Base-by-base conservation (phyloP, 2,329 filamentous ascomycete genomes). In the Colletotrichum truncatum region DNA sequence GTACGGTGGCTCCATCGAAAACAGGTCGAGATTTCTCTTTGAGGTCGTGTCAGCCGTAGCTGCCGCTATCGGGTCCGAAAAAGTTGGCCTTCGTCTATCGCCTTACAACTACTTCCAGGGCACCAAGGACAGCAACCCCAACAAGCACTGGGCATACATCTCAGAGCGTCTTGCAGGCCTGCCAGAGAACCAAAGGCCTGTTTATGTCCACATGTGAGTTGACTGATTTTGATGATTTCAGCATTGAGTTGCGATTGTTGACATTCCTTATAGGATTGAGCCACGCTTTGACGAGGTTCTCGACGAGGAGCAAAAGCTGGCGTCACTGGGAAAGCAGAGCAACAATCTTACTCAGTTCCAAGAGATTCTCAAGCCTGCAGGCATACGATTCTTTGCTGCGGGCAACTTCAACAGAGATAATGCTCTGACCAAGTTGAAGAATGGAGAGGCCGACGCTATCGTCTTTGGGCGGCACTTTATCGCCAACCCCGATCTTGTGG, bases 1-100 rank as follows among this genome's bases (percentile, higher is more conserved):
- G 34, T 88, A 86, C 16, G 85, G 85, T 2, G 85, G 86, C 0
- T 80, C 75, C 12, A 74, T 87, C 3, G 80, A 84, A 57, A 87
- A 87, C 60, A 75, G 86, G 2, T 82, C 81, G n/a, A 79, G 84
- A 2, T 74, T 89, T 14, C 73, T 83, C 11, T 46, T 81, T 12
- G 85, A 88, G 43, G 77, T 87, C 10, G 71, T 83, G 2, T 71
- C 80, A 28, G 75, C 77, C 2, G 70, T 82, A 0, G 73, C 76
- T 1, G 69, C 72, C 0, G 78, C 78, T 0, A 72, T 85, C 2
- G 89, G 88, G 0, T 72, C 83, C 0, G 82, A 89, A 1, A 79
- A 80, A 12, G 80, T 83, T 2, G 86, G 82, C 1, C 83, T 91
- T 21, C 84, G 89, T 2, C 74, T 92, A 3, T 64, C 61, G 0